phyloP scores from a whole-genome alignment of 2,329 filamentous ascomycete species.

The Emergomyces pasteurianus region DNA sequence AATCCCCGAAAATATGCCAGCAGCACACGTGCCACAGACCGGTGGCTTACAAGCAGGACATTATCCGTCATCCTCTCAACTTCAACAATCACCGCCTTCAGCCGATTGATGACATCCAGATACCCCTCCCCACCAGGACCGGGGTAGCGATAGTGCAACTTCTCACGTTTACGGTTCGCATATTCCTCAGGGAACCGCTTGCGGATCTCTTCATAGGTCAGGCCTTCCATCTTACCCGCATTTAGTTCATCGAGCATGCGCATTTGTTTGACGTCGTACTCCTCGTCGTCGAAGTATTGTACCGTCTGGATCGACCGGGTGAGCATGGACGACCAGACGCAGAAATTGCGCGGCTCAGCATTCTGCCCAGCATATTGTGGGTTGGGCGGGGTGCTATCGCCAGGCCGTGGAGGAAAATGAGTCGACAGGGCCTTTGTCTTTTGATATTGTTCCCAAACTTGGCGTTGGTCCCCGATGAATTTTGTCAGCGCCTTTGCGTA shows the following conservation, averaged over 20 bases:
- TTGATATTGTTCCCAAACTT: constrained; percentile 73
- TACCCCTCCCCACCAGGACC: constrained; percentile 94
- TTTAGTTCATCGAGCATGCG: constrained; percentile 96
- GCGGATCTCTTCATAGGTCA: constrained; percentile 87
- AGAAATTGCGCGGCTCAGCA: constrained; percentile 68
- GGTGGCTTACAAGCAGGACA: constrained; percentile 81
- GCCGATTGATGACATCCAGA: constrained; percentile 88
- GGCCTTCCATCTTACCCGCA: constrained; percentile 80
- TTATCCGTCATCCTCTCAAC: constrained; percentile 96
- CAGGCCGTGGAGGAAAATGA: constrained; percentile 78
- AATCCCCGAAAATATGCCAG: constrained; percentile 96
- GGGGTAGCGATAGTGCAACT: constrained; percentile 92
- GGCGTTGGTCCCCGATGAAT: constrained; percentile 72
- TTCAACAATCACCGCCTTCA: constrained; percentile 91
- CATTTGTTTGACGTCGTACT: constrained; percentile 95
- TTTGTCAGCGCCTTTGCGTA: constrained; percentile 70
- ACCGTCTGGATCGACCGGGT: constrained; percentile 79
- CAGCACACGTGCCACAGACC: constrained; percentile 80
- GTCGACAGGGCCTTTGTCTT: constrained; percentile 63
- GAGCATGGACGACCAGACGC: constrained; percentile 97
- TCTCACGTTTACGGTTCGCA: constrained; percentile 64
- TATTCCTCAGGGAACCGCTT: constrained; percentile 72
- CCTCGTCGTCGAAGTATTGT: constrained; percentile 85
- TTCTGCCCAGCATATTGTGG: constrained; percentile 52
- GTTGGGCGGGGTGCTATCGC: constrained; percentile 89